Base-by-base conservation (phyloP, 2,329 filamentous ascomycete genomes). In the Arthrobotrys iridis region DNA sequence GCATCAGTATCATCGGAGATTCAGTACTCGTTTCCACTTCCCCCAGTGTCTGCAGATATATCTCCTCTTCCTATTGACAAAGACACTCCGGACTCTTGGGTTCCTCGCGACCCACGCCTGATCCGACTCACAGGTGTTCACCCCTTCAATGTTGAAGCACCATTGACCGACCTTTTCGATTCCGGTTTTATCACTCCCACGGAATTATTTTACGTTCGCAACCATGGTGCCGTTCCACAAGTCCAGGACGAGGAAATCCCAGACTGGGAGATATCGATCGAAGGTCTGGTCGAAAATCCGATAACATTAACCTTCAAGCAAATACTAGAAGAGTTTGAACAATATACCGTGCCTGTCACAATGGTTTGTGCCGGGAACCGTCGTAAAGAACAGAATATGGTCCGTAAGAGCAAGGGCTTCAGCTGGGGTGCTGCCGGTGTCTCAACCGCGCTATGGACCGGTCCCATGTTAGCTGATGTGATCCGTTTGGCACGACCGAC, bases 361-460 rank as follows among this genome's bases (percentile, higher is more conserved):
- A 86, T 97, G 0, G 93, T 97, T 20, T 97, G 93, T 81, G 93
- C 93, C 2, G 93, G 93, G 0, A 97, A 97, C 81, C 87, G 93
- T 72, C 87, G 93, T 30, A 97, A 97, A 83, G 93, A 97, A 82
- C 93, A 97, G 81, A 97, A 97, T 78, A 86, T 92, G 59, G 91
- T 97, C 2, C 87, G 92, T 13, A 97, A 97, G 82, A 92, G 91
- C 0, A 96, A 97, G 79, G 93, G 93, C 0, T 97, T 97, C 83
- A 96, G 93, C 1, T 97, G 93, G 93, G 93, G 93, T 35, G 86
- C 93, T 0, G 93, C 92, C 2, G 93, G 93, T 22, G 81, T 97
- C 4, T 96, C 93, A 0, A 97, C 92, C 0, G 92, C 93, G 0
- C 83, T 97, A 0, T 97, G 92, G 86, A 97, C 93, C 0, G 93